A percentile compares a stretch with the other conserved stretches of the same genome.
Conservation (phyloP, 1,139 yeast species). For the Zygoascus hellenicus region DNA sequence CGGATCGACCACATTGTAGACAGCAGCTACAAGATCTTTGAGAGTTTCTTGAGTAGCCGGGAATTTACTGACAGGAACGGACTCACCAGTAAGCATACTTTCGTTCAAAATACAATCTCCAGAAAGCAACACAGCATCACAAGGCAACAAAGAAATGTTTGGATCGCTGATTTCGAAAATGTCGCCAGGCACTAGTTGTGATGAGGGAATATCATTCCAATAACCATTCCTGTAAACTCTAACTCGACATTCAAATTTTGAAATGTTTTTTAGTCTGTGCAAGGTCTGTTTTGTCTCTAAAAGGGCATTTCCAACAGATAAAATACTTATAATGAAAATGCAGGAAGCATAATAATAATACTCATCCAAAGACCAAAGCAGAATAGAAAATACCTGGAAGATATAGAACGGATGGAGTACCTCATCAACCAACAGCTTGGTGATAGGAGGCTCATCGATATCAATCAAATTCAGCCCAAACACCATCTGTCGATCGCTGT, state of each 20-base stretch:
- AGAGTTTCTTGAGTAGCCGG: constrained; percentile 63
- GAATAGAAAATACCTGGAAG: constrained; percentile 85
- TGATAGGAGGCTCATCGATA: constrained; percentile 64
- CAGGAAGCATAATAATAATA: constrained; percentile 92
- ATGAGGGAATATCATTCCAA: constrained; percentile 78
- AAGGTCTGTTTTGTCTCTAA: constrained; percentile 78
- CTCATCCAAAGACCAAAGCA: constrained; percentile 87
- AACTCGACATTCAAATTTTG: constrained; percentile 69
- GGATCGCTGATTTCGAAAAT: constrained; percentile 89
- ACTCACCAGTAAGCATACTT: constrained; percentile 95
- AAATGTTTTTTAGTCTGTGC: constrained; percentile 63
- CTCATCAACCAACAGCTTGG: constrained; percentile 71
- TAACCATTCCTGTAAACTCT: constrained; percentile 90
- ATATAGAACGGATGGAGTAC: constrained; percentile 91
- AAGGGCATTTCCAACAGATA: constrained; percentile 73
- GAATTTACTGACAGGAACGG: constrained; percentile 86
- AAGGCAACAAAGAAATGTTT: constrained; percentile 63
- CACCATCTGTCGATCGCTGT: constrained; percentile 61
- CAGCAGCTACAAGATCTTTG: constrained; percentile 36
- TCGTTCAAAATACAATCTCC: constrained; percentile 95
- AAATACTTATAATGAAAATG: constrained; percentile 75
- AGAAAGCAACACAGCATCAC: constrained; percentile 78
- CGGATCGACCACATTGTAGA: neutral
- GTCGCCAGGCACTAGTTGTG: constrained; percentile 94
- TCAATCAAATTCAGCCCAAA: constrained; percentile 76